Evolutionary conservation across 2,329 filamentous ascomycete species (phyloP), one percentile per base, ranked within the genome.

Genomic region (Trichoderma atrobrunneum): DNA sequence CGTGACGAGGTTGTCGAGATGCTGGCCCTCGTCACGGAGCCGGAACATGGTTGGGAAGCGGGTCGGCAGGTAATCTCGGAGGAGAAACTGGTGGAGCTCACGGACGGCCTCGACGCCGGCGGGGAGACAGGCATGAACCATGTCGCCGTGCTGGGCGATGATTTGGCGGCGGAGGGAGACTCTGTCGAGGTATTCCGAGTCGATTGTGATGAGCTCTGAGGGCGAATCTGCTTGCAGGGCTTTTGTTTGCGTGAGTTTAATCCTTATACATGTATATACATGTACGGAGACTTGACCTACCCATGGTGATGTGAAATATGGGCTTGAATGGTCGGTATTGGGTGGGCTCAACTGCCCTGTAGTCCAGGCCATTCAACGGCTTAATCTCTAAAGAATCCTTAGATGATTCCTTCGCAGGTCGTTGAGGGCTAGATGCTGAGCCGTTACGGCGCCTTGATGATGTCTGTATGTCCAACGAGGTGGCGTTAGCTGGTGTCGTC

Each of bases 221-320:
- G 85, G 84, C 0, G 80, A 76, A 30, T 83, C 80, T 14, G 80
- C 79, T 28, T 82, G 82, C 3, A 88, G 77, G 3, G 81, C 86
- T 34, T 18, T n/a, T 21, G 11, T n/a, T 34, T 28, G 21, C 10
- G 10, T 8, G 14, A 24, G 63, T 18, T 51, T 51, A 51, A 12
- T 48, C 1, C 10, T 1, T 34, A 14, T 16, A 30, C 2, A 51
- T 30, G 39, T 10, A 6, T 32, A 7, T 34, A 26, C 10, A 21
- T 12, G n/a, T n/a, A 12, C 10, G 61, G 39, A 28, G 32, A 30
- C 76, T 39, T 75, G 48, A 30, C 77, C 36, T 75, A 85, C 86
- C 86, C 86, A 89, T 88, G 0, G 85, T 87, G 72, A 88, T 87
- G 74, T 88, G 80, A 74, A 87, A 88, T 3, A 82, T 82, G 0